Evolutionary conservation across 2,329 filamentous ascomycete genomes (phyloP).

Genomic region (Mycosphaerella arachidis): DNA sequence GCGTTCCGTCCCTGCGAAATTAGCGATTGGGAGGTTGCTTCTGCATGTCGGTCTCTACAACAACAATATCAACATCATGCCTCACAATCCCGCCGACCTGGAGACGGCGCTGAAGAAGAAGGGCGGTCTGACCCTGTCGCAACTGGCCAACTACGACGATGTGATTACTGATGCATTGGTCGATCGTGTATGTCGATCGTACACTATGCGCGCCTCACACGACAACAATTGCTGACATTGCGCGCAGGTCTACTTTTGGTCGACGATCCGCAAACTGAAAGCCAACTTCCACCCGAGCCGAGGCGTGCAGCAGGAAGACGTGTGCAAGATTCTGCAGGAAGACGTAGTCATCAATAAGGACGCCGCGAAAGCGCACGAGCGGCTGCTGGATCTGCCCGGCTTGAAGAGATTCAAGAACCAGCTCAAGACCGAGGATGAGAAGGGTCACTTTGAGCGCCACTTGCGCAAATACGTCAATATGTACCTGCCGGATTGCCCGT

Average conservation of each 20-base stretch:
- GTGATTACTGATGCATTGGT: conserved; percentile 91
- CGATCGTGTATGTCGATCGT: conserved; percentile 70
- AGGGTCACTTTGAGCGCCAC: conserved; percentile 80
- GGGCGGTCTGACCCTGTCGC: conserved; percentile 75
- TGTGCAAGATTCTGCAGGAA: conserved; percentile 56
- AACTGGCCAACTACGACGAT: conserved; percentile 91
- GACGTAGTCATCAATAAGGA: conserved; percentile 73
- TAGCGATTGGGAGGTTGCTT: neutral
- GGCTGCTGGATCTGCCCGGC: conserved; percentile 67
- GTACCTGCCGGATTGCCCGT: conserved; percentile 88
- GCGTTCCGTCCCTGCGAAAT: neutral
- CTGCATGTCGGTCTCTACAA: conserved; percentile 9
- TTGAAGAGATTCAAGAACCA: conserved; percentile 65
- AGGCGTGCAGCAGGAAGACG: conserved; percentile 64
- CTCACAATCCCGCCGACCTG: conserved; percentile 34
- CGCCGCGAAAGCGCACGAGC: conserved; percentile 62
- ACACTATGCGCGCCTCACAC: conserved; percentile 7
- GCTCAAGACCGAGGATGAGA: conserved; percentile 68
- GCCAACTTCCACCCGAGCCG: conserved; percentile 80
- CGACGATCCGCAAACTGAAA: conserved; percentile 89
- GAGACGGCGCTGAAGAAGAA: conserved; percentile 52
- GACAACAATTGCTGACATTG: conserved; percentile 1
- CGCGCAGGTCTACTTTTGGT: conserved; percentile 86
- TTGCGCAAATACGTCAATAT: conserved; percentile 87
- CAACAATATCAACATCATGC: conserved; percentile 17